These are phyloP conservation scores for Yarrowia bubula DNA, from an alignment of 805 yeast species.

Conservation along the genomic window DNA sequence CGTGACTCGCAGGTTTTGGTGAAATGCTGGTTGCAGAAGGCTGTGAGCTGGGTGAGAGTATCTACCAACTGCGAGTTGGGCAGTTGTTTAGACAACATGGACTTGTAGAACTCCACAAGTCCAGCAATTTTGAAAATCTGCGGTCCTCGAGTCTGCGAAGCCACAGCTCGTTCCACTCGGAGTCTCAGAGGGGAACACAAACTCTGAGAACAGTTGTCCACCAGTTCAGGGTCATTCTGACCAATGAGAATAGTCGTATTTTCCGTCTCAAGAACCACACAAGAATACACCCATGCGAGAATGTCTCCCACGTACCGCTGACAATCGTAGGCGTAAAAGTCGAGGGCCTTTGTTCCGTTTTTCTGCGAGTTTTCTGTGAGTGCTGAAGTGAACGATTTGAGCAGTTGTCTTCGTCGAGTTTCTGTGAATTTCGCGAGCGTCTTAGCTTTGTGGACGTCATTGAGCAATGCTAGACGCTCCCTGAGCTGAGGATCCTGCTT, in stretches of 20 bases:
- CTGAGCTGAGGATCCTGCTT: conserved; percentile 29
- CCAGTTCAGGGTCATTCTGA: conserved; percentile 41
- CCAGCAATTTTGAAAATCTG: conserved; percentile 58
- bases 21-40: conserved; percentile 44
- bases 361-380: conserved; percentile 35
- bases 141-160: conserved; percentile 59
- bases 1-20: conserved; percentile 44
- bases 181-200: conserved; percentile 60
- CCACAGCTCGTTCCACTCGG: conserved; percentile 64
- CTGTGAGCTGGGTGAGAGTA: conserved; percentile 38
- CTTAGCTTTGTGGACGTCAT: conserved; percentile 46
- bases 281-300: conserved; percentile 81
- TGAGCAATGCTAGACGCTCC: conserved; percentile 38
- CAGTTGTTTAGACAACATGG: conserved; percentile 56
- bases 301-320: conserved; percentile 80
- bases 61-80: conserved; percentile 35
- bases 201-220: conserved; percentile 51
- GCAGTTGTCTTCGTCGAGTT: conserved; percentile 61
- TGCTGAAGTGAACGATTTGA: conserved; percentile 60
- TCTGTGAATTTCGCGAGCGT: conserved; percentile 55
- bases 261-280: conserved; percentile 85
- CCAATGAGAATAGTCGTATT: conserved; percentile 62
- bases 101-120: conserved; percentile 62
- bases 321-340: conserved; percentile 74
- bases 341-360: conserved; percentile 48